Evolutionary conservation across 169 alveolate genomes (phyloP), one percentile per base, ranked within the genome.

Genomic region (Plasmodium berghei): DNA sequence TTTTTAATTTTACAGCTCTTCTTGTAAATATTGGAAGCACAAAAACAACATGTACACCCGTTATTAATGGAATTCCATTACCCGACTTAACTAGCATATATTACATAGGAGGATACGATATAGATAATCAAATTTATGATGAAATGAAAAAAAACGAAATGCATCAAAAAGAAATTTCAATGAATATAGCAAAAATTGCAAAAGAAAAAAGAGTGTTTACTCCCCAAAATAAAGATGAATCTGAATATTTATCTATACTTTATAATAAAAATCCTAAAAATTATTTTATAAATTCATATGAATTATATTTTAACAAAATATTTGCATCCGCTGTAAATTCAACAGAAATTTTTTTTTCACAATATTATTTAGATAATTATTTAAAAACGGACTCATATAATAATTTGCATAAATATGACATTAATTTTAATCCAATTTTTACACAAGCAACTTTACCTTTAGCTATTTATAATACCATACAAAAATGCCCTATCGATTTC

Each of bases 341-440:
- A 42, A 83, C 90, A 12, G 90, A 83, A 83, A 83, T 83, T 55
- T 83, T 83, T 46, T 83, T 83, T 42, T 83, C 90, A 9, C 85
- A 56, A 48, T 83, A 55, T 83, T 40, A 28, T 83, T 69, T 83
- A 61, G 85, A 72, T 14, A 67, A 28, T 3, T 83, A 83, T 28
- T 55, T 83, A 67, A 83, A 83, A 67, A 83, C 90, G 58, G 90
- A 83, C 6, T 67, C 67, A 9, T 83, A 83, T 72, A 83, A 66
- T 24, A 67, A 83, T 46, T 58, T 83, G 22, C 90, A 83, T 40
- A 42, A 9, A 18, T 67, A 83, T 49, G 85, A 83, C 58, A 18
- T 42, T 9, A 83, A 45, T 59, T 70, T 83, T 45, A 83, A 72
- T 58, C 34, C 24, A 56, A 14, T 59, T 16, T 28, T 83, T 61